These are phyloP conservation scores for Rutstroemia sp. DNA, from an alignment of 2,329 filamentous ascomycete genomes.

Conservation along the genomic window DNA sequence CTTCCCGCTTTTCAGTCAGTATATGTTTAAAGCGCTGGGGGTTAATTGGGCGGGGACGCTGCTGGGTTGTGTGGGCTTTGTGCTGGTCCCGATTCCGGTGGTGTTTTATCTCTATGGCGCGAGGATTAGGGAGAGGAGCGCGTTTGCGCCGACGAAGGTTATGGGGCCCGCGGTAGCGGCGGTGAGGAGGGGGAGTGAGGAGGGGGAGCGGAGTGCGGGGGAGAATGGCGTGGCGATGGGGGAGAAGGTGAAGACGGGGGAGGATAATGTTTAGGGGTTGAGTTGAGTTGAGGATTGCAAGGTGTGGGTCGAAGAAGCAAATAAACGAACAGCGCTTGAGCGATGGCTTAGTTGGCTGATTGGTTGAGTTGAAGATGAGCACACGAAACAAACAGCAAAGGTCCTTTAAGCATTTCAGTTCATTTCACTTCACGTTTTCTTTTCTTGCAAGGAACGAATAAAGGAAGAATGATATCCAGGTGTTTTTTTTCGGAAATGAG, in stretches of 20 bases:
- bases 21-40: conserved; percentile 59
- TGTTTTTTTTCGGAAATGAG: too few species aligned
- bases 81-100: conserved; percentile 54
- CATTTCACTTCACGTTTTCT: too few species aligned
- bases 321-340: too few species aligned
- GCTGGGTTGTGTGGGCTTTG: conserved; percentile 51
- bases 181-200: neutral
- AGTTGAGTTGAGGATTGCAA: too few species aligned
- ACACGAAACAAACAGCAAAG: too few species aligned
- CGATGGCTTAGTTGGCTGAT: neutral
- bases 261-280: neutral
- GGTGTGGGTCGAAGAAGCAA: too few species aligned
- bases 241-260: neutral
- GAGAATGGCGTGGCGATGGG: too few species aligned
- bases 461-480: too few species aligned
- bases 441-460: too few species aligned
- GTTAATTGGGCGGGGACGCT: conserved; percentile 57
- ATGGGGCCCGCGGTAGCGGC: neutral
- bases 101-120: conserved; percentile 54
- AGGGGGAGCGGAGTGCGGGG: neutral
- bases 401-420: too few species aligned
- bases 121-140: conserved; percentile 47
- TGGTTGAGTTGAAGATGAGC: too few species aligned
- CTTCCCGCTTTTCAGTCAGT: conserved; percentile 71
- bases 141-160: conserved; percentile 36